Percentiles rank a stretch among this genome's conserved stretches.
Conservation (phyloP, 345 rosid species). For the Eucalyptus albens region DNA sequence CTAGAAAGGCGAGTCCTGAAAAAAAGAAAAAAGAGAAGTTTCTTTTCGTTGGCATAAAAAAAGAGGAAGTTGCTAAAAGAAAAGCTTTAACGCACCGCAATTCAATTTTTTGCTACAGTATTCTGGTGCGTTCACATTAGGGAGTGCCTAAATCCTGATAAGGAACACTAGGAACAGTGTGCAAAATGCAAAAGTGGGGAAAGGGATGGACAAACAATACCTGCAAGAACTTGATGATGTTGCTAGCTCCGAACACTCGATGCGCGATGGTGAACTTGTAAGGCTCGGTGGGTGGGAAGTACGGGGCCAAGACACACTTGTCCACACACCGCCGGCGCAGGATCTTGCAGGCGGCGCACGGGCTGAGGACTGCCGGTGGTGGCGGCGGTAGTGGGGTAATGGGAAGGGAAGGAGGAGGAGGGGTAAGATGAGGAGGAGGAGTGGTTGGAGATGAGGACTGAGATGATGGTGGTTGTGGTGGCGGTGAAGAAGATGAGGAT, state of each 20-base stretch:
- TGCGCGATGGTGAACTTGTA: slow-evolving; percentile 35
- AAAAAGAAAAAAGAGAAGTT: neutral
- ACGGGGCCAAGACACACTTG: slow-evolving; percentile 27
- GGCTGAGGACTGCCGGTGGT: slow-evolving; percentile 13
- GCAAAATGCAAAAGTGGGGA: neutral
- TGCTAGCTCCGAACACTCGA: slow-evolving; percentile 37
- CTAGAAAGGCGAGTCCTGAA: neutral
- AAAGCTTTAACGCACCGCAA: neutral
- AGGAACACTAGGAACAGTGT: neutral
- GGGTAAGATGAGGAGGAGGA: neutral
- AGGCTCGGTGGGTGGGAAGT: slow-evolving; percentile 31
- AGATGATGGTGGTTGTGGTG: neutral
- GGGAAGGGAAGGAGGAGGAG: neutral
- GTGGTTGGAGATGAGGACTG: neutral
- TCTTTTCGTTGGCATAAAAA: neutral
- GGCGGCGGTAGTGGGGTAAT: neutral
- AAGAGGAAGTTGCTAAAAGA: neutral
- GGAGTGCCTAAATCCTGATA: neutral
- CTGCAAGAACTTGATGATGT: slow-evolving; percentile 40
- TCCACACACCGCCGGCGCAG: slow-evolving; percentile 26
- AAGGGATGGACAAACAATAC: neutral
- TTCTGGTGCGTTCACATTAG: neutral
- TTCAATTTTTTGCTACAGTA: neutral
- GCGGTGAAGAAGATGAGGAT: neutral
- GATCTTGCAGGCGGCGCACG: slow-evolving; percentile 39